phyloP scores from a whole-genome alignment of 1,139 yeast species.

The Protomyces inundatus region DNA sequence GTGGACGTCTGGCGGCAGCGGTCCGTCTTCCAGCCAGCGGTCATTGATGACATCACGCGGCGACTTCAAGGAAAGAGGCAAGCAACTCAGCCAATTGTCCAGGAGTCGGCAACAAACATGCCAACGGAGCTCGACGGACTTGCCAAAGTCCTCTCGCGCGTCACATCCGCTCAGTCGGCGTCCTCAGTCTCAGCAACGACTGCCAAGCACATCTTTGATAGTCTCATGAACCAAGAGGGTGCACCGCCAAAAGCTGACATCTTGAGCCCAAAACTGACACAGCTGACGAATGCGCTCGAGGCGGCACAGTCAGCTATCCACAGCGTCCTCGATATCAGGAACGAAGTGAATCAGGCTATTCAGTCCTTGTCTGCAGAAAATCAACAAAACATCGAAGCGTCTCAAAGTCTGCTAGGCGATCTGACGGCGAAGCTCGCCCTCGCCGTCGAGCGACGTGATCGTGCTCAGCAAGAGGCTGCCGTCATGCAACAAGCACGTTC shows the following conservation, averaged over 20 bases:
- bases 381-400: not conserved
- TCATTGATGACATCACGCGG: conserved; percentile 1
- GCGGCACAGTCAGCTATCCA: not conserved
- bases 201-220: not conserved
- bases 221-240: not conserved
- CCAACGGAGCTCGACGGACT: conserved; percentile 6
- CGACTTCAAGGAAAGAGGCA: not conserved
- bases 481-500: not conserved
- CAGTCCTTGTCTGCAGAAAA: not conserved
- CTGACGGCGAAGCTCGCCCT: not conserved
- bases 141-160: not conserved
- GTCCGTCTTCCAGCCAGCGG: conserved; percentile 45
- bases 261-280: not conserved
- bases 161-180: not conserved
- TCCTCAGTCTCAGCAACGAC: not conserved
- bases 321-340: not conserved
- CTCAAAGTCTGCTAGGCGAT: not conserved
- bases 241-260: not conserved
- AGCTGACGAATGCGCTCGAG: not conserved
- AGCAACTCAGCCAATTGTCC: not conserved
- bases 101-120: not conserved
- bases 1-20: conserved; percentile 74
- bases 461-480: not conserved
- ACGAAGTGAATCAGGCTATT: not conserved
- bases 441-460: not conserved